Evolutionary conservation across 2,329 filamentous ascomycete species (phyloP).

Genomic region (Xylariales sp.): DNA sequence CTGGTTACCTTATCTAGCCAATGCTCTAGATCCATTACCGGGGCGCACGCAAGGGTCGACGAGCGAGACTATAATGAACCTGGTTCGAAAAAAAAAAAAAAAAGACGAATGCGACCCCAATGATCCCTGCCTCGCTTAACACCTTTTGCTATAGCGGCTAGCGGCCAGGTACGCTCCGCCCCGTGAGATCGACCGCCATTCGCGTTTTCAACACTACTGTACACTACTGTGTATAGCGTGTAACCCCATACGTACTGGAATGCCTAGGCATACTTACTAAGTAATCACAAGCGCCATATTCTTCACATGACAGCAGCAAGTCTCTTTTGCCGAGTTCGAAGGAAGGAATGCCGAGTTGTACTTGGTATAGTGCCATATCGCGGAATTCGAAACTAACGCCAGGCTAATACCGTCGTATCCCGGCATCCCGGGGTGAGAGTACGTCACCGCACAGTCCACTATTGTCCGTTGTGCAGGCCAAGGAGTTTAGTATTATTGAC

Average conservation of each 20-base stretch:
- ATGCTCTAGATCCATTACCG: constrained; percentile 2
- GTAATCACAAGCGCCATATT: too few species aligned
- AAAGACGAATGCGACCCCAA: background rate
- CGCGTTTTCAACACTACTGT: too few species aligned
- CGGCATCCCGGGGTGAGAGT: constrained; percentile 1
- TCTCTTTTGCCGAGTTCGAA: background rate
- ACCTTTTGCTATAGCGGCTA: constrained; percentile 2
- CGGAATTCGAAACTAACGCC: background rate
- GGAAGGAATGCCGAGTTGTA: background rate
- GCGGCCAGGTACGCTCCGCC: constrained; percentile 7
- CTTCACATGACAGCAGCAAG: too few species aligned
- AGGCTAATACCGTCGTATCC: background rate
- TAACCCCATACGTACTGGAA: too few species aligned
- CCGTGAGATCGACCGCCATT: constrained; percentile 10
- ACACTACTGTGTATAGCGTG: too few species aligned
- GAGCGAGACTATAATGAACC: background rate
- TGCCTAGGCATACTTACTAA: too few species aligned
- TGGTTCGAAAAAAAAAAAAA: too few species aligned
- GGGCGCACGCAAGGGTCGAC: constrained; percentile 4
- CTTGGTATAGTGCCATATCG: background rate
- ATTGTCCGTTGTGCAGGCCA: background rate
- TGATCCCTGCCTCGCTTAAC: constrained; percentile 30
- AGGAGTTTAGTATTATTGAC: background rate
- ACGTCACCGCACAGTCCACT: constrained; percentile 17
- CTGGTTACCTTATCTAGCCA: constrained; percentile 22